Evolutionary conservation across 2,329 filamentous ascomycete species (phyloP).

Genomic region (Ceratocystis huliohia): DNA sequence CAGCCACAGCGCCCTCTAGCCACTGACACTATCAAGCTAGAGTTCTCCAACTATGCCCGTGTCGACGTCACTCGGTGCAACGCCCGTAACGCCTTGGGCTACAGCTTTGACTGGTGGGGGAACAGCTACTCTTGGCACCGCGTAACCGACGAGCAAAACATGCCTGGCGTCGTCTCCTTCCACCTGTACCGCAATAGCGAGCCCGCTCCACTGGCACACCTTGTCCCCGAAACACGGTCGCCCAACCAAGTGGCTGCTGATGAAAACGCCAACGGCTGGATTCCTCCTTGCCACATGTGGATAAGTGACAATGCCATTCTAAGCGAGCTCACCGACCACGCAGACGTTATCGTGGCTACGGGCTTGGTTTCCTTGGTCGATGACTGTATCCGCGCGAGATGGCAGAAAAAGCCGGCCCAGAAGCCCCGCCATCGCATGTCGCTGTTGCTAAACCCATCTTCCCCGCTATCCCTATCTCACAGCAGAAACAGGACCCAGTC

Average conservation of each 20-base stretch:
- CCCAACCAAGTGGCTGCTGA: constrained; percentile 59
- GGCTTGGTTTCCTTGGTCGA: constrained; percentile 80
- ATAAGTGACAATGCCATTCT: constrained; percentile 65
- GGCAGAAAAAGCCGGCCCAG: constrained; percentile 34
- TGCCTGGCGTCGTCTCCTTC: constrained; percentile 55
- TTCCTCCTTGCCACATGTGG: constrained; percentile 83
- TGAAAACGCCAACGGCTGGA: constrained; percentile 68
- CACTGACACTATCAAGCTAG: constrained; percentile 72
- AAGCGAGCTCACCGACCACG: constrained; percentile 60
- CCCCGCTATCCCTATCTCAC: not conserved
- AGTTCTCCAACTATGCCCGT: constrained; percentile 95
- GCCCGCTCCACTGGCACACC: constrained; percentile 60
- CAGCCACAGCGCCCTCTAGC: constrained; percentile 34
- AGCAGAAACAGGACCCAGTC: not conserved
- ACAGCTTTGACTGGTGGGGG: constrained; percentile 93
- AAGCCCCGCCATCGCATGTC: constrained; percentile 26
- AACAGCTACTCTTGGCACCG: constrained; percentile 74
- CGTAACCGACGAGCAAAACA: constrained; percentile 54
- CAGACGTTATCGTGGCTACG: constrained; percentile 81
- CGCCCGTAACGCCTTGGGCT: constrained; percentile 55
- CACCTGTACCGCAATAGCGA: constrained; percentile 59
- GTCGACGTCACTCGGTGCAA: constrained; percentile 62
- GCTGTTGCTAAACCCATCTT: not conserved
- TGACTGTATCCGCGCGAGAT: constrained; percentile 74
- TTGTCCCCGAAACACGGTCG: constrained; percentile 67